Evolutionary conservation across 441 rosid species (phyloP).

Genomic region (Melianthus villosus): DNA sequence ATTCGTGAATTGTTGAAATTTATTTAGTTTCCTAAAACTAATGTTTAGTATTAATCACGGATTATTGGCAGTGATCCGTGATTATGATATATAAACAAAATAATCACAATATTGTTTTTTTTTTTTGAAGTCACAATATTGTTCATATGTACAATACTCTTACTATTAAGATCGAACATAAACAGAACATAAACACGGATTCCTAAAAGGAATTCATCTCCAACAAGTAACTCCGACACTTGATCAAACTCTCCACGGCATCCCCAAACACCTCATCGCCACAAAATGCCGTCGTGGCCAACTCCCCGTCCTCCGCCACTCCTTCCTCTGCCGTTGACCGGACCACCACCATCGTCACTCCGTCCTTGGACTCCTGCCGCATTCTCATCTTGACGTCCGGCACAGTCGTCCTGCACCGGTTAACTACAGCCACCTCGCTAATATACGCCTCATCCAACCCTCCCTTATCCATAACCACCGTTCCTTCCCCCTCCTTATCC

Average conservation of each 20-base stretch:
- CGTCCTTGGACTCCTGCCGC: slow-evolving; percentile 70
- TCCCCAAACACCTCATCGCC: slow-evolving; percentile 53
- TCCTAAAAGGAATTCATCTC: slow-evolving; percentile 96
- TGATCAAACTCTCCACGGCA: slow-evolving; percentile 66
- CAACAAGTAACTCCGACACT: slow-evolving; percentile 71
- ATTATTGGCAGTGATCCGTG: no score
- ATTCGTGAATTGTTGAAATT: no score
- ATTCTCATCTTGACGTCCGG: slow-evolving; percentile 82
- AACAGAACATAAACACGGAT: no score
- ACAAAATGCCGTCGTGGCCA: slow-evolving; percentile 60
- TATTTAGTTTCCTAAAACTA: no score
- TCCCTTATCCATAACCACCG: slow-evolving; percentile 68
- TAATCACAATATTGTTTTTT: no score
- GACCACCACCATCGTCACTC: slow-evolving; percentile 89
- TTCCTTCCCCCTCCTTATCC: slow-evolving; percentile 80
- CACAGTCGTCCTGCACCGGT: slow-evolving; percentile 84
- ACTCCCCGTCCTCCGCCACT: slow-evolving; percentile 47
- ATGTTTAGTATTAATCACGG: no score
- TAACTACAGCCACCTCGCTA: slow-evolving; percentile 67
- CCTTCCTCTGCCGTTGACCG: slow-evolving; percentile 57
- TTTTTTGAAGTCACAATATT: no score
- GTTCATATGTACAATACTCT: no score
- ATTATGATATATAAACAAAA: no score
- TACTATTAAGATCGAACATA: no score
- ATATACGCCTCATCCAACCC: slow-evolving; percentile 66